Conservation (phyloP, 441 rosid genomes). For the Omphalea diandra region DNA sequence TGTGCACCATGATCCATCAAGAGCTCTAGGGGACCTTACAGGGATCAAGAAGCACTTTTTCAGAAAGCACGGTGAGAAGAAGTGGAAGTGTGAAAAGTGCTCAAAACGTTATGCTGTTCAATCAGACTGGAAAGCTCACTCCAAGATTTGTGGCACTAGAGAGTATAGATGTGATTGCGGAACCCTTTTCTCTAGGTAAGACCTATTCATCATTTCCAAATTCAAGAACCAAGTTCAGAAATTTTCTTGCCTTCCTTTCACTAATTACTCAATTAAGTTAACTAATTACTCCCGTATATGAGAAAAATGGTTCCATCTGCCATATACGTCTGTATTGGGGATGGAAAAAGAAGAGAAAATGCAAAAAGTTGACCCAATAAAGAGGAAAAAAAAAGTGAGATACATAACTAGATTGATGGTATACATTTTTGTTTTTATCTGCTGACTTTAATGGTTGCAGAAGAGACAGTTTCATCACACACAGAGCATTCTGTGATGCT, state of each 20-base stretch:
- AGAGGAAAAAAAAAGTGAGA: constrained; percentile 9
- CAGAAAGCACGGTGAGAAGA: constrained; percentile 68
- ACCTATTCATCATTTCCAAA: too few relatives aligned
- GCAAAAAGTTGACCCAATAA: constrained; percentile 32
- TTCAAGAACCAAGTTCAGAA: too few relatives aligned
- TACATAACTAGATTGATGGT: constrained; percentile 12
- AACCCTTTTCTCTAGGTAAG: constrained; percentile 56
- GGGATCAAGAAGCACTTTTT: constrained; percentile 66
- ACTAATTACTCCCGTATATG: too few relatives aligned
- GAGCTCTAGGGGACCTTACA: constrained; percentile 69
- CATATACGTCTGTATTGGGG: too few relatives aligned
- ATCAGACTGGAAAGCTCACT: constrained; percentile 70
- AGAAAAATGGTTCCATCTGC: too few relatives aligned
- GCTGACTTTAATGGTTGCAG: constrained; percentile 28
- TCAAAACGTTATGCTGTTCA: constrained; percentile 63
- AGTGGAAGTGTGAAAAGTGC: constrained; percentile 65
- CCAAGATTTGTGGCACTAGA: constrained; percentile 60
- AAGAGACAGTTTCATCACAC: too few relatives aligned
- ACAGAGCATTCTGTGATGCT: too few relatives aligned
- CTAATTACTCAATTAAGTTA: neutral
- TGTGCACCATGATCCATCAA: constrained; percentile 29
- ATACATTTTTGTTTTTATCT: constrained; percentile 33
- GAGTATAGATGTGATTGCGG: constrained; percentile 70
- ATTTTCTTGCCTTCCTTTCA: too few relatives aligned
- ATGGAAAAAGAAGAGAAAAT: constrained; percentile 24